Evolutionary conservation across 2,329 filamentous ascomycete genomes (phyloP).

Genomic region (Epichloe typhina): DNA sequence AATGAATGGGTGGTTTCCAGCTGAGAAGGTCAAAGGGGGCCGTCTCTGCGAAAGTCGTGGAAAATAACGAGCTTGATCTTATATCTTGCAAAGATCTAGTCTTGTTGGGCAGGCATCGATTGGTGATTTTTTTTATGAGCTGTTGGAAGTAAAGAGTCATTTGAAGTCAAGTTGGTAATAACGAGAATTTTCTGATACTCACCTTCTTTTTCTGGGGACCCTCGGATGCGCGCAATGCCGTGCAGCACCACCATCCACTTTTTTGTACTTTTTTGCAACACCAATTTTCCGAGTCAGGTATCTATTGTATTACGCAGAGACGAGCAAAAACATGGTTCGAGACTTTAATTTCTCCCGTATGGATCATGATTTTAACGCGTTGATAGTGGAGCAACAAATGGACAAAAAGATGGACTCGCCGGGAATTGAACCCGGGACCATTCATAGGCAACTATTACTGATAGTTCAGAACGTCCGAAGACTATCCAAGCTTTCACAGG

Average conservation of each 20-base stretch:
- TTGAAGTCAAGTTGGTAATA: not conserved
- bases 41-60: too few relatives aligned
- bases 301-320: too few relatives aligned
- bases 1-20: not conserved
- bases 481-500: slow-evolving; percentile 4
- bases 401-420: slow-evolving; percentile 4
- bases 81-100: not conserved
- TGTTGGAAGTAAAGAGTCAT: not conserved
- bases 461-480: not conserved
- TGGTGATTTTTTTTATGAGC: not conserved
- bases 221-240: not conserved
- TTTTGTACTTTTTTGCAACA: not conserved
- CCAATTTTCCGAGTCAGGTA: not conserved
- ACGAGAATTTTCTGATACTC: not conserved
- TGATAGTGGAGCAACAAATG: too few relatives aligned
- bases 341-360: not conserved
- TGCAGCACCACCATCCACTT: not conserved
- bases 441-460: slow-evolving; percentile 7
- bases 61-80: not conserved
- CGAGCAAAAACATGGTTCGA: too few relatives aligned
- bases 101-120: not conserved
- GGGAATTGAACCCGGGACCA: slow-evolving; percentile 9
- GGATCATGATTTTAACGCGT: not conserved
- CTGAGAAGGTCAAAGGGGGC: too few relatives aligned
- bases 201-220: not conserved